phyloP scores from a whole-genome alignment of 768 basidiomycete species.

The Russula ochroleuca region DNA sequence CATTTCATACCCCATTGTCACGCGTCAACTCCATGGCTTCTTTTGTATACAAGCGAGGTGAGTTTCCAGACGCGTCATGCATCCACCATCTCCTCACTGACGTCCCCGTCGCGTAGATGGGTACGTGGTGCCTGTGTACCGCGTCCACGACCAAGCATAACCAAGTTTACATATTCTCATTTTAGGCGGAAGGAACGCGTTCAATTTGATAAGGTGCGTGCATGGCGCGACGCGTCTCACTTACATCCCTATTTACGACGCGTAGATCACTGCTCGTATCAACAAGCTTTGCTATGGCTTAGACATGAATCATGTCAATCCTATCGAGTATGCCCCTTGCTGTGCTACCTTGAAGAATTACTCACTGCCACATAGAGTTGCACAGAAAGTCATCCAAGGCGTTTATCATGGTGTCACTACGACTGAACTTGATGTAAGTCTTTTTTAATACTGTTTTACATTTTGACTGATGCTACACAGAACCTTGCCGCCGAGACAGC shows the following conservation, averaged over 20 bases:
- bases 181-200: conserved; percentile 83
- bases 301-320: conserved; percentile 86
- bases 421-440: conserved; percentile 87
- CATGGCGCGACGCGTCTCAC: conserved; percentile 7
- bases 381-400: conserved; percentile 89
- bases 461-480: conserved; percentile 38
- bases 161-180: conserved; percentile 23
- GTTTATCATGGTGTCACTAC: conserved; percentile 97
- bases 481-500: conserved; percentile 97
- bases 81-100: conserved; percentile 13
- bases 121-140: conserved; percentile 39
- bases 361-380: conserved; percentile 48
- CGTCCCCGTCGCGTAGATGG: conserved; percentile 40
- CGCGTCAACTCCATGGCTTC: conserved; percentile 32
- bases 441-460: not conserved
- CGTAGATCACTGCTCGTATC: conserved; percentile 79
- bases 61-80: conserved; percentile 27
- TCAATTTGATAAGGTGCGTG: conserved; percentile 82
- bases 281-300: conserved; percentile 94
- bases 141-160: conserved; percentile 15
- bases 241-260: conserved; percentile 3
- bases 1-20: not conserved
- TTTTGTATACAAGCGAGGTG: conserved; percentile 57
- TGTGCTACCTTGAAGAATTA: not conserved
- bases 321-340: conserved; percentile 67